Percentiles rank a stretch among this genome's conserved stretches.
Evolutionary conservation across 2,329 filamentous ascomycete genomes (phyloP).

Genomic region (Pezicula neosporulosa): DNA sequence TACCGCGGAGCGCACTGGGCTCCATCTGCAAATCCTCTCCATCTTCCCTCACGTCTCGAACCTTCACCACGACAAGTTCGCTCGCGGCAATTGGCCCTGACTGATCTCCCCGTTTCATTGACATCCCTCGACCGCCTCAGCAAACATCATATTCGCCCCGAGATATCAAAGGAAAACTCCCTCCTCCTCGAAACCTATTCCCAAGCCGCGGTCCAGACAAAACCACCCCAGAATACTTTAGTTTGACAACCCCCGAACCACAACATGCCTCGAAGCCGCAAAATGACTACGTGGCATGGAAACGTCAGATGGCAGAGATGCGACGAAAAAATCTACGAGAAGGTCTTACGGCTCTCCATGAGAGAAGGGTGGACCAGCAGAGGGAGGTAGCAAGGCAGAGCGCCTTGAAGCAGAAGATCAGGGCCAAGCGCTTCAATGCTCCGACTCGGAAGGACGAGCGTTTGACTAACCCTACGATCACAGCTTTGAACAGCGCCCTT

Average conservation of each 20-base stretch:
- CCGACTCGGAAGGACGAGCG: constrained; percentile 74
- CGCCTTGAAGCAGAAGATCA: constrained; percentile 41
- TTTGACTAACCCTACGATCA: constrained; percentile 67
- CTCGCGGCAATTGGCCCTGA: constrained; percentile 65
- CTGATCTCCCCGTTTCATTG: constrained; percentile 83
- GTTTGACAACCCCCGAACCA: constrained; percentile 55
- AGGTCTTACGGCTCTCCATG: constrained; percentile 67
- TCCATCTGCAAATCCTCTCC: constrained; percentile 25
- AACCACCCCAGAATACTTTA: constrained; percentile 56
- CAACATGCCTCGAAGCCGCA: constrained; percentile 12
- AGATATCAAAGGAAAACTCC: constrained; percentile 72
- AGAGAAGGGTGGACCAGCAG: constrained; percentile 53
- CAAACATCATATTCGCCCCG: constrained; percentile 37
- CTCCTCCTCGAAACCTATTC: constrained; percentile 81
- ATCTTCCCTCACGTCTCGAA: constrained; percentile 28
- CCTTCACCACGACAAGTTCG: constrained; percentile 43
- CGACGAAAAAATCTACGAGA: constrained; percentile 70
- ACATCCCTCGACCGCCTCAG: constrained; percentile 75
- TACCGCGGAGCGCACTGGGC: constrained; percentile 23
- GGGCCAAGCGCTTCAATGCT: constrained; percentile 50
- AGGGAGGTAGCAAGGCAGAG: constrained; percentile 34
- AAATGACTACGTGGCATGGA: constrained; percentile 52
- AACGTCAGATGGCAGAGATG: constrained; percentile 66
- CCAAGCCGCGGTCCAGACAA: constrained; percentile 56
- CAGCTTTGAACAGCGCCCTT: constrained; percentile 43